These are phyloP conservation scores for Kingdonia uniflora DNA, from an alignment of 164 flowering plant species.

Conservation along the genomic window DNA sequence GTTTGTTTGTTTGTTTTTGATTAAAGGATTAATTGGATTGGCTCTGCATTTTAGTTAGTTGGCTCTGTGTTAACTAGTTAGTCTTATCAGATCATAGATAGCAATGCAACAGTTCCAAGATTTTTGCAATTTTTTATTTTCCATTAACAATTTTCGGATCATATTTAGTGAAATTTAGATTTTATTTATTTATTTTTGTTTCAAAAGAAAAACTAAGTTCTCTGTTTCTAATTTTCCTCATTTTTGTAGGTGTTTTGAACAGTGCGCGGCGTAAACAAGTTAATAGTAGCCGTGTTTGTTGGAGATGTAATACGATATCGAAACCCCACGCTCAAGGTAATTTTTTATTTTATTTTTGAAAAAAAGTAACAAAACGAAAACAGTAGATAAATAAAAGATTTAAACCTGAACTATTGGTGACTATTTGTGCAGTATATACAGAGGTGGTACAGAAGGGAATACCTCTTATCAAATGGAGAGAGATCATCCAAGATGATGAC, in stretches of 20 bases:
- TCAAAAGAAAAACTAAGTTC: neutral
- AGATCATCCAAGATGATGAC: neutral
- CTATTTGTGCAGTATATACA: neutral
- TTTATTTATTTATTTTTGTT: too few species aligned
- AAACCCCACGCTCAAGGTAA: conserved; percentile 1
- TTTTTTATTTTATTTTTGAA: neutral
- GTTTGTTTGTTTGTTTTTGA: too few species aligned
- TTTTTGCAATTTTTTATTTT: too few species aligned
- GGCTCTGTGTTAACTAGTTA: too few species aligned
- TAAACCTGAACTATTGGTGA: neutral
- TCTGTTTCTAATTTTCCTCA: neutral
- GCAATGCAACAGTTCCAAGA: too few species aligned
- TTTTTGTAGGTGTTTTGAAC: conserved; percentile 3
- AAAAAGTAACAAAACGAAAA: neutral
- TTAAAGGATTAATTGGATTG: too few species aligned
- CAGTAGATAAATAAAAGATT: neutral
- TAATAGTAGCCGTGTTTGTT: neutral
- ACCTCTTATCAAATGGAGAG: neutral
- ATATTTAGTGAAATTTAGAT: too few species aligned
- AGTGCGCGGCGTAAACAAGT: neutral
- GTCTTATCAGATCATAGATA: too few species aligned
- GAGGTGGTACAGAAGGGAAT: neutral
- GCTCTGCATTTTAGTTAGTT: too few species aligned
- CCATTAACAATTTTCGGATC: too few species aligned
- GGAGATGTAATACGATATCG: conserved; percentile 1